phyloP scores from a whole-genome alignment of 176 grass and related monocot genomes.

The Musa beccarii region DNA sequence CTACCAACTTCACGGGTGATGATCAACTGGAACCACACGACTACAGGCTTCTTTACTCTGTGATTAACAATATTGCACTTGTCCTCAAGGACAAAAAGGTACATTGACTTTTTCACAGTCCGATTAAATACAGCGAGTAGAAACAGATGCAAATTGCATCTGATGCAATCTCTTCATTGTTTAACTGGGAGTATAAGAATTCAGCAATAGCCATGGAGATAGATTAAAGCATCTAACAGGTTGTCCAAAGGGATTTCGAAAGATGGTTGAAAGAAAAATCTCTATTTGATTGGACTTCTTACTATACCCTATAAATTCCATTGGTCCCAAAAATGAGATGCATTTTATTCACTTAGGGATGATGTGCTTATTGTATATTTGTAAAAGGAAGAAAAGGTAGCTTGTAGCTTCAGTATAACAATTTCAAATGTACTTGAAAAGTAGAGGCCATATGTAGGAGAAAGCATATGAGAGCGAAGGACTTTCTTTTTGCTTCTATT shows the following conservation, averaged over 20 bases:
- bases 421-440: background rate
- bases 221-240: background rate
- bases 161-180: background rate
- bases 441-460: background rate
- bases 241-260: too few relatives aligned
- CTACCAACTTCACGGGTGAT: background rate
- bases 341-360: background rate
- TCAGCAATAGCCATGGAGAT: background rate
- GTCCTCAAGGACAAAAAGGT: conserved; percentile 10
- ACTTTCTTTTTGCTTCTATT: too few relatives aligned
- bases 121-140: background rate
- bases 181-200: background rate
- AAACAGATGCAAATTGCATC: background rate
- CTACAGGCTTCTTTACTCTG: background rate
- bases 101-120: background rate
- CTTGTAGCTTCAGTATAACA: background rate
- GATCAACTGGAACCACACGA: conserved; percentile 11
- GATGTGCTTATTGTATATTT: background rate
- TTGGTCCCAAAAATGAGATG: background rate
- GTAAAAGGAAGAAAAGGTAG: background rate
- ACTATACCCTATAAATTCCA: too few relatives aligned
- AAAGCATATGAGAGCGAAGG: background rate
- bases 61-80: conserved; percentile 14
- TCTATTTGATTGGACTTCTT: too few relatives aligned
- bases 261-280: too few relatives aligned